phyloP scores from a whole-genome alignment of 225 moss, liverwort and hornwort genomes.

The Anthoceros angustus region DNA sequence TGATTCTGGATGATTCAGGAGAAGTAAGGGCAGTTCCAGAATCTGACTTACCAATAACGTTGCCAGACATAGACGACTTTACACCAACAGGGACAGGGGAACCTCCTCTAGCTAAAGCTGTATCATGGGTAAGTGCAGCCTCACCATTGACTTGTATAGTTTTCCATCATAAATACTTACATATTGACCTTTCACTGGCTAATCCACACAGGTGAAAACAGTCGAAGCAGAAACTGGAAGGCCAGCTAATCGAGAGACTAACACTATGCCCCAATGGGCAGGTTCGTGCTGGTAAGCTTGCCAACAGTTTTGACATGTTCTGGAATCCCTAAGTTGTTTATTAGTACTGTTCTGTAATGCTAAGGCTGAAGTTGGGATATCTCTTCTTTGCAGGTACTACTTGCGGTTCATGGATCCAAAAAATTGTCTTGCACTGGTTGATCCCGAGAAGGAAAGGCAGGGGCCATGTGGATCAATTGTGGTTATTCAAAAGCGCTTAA shows the following conservation, averaged over 20 bases:
- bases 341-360: not conserved
- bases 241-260: conserved; percentile 64
- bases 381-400: conserved; percentile 57
- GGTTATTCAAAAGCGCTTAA: not conserved
- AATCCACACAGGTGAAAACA: conserved; percentile 42
- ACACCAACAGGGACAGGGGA: conserved; percentile 87
- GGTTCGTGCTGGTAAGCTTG: conserved; percentile 78
- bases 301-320: not conserved
- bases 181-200: not conserved
- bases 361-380: not conserved
- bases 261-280: conserved; percentile 99
- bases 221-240: conserved; percentile 51
- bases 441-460: conserved; percentile 31
- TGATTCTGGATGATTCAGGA: conserved; percentile 44
- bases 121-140: conserved; percentile 43
- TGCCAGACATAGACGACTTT: conserved; percentile 90
- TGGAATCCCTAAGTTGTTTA: not conserved
- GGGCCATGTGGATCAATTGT: conserved; percentile 11
- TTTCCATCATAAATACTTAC: not conserved
- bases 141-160: too few species aligned
- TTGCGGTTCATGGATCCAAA: conserved; percentile 93
- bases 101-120: conserved; percentile 83
- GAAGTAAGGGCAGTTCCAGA: conserved; percentile 59
- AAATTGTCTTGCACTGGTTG: conserved; percentile 34
- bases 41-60: conserved; percentile 53